These are phyloP conservation scores for Hyphopichia homilentoma DNA, from an alignment of 805 yeast genomes.

Conservation along the genomic window DNA sequence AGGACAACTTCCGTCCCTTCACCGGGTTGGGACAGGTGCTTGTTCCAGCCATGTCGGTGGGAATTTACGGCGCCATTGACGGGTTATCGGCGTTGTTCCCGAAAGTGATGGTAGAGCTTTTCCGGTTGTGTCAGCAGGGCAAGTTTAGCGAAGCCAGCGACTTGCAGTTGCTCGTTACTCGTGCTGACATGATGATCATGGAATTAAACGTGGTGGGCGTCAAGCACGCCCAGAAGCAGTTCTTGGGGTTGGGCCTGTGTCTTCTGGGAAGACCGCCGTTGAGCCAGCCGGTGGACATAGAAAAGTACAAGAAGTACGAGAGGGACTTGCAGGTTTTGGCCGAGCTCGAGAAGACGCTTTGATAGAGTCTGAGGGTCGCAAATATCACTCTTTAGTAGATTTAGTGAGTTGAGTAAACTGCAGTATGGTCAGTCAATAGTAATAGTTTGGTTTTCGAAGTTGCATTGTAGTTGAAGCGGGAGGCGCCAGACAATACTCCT, in stretches of 20 bases:
- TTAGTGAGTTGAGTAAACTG: too few species aligned
- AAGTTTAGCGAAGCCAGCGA: constrained; percentile 5
- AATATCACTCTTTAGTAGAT: too few species aligned
- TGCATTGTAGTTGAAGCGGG: too few species aligned
- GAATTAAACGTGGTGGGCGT: constrained; percentile 22
- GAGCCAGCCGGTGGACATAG: constrained; percentile 4
- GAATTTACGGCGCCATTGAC: constrained; percentile 11
- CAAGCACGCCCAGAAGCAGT: constrained; percentile 12
- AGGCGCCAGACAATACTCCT: too few species aligned
- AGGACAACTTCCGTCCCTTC: constrained; percentile 11
- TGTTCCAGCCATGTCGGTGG: constrained; percentile 9
- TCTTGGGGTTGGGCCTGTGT: constrained; percentile 16
- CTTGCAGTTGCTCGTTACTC: constrained; percentile 7
- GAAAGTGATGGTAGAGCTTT: constrained; percentile 8
- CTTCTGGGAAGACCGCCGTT: constrained; percentile 22
- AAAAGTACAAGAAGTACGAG: constrained; percentile 2
- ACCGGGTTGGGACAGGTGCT: constrained; percentile 16
- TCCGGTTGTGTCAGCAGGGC: constrained; percentile 4
- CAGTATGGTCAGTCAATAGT: too few species aligned
- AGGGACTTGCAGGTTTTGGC: constrained; percentile 1
- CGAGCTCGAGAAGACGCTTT: not conserved
- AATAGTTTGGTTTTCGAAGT: too few species aligned
- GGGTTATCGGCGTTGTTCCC: constrained; percentile 11
- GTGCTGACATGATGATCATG: constrained; percentile 13
- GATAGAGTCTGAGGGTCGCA: too few species aligned